phyloP scores from a whole-genome alignment of 2,329 filamentous ascomycete genomes.

The Cryoendolithus antarcticus region DNA sequence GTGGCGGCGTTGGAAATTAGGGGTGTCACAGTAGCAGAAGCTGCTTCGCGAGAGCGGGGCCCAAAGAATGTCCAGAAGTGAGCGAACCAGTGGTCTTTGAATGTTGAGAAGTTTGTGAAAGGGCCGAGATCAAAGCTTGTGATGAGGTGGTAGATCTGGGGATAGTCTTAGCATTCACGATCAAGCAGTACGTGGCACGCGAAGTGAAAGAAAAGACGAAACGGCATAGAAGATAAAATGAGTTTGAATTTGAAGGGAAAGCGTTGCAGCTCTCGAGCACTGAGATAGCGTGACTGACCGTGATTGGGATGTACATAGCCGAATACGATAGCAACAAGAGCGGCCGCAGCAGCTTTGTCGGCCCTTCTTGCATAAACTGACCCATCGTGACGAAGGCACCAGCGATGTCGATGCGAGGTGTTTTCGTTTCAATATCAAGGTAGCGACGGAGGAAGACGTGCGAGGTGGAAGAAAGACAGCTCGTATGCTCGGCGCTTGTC shows the following conservation, averaged over 20 bases:
- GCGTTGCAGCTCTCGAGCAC: no score
- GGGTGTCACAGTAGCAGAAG: slow-evolving; percentile 36
- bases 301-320: slow-evolving; percentile 38
- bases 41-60: slow-evolving; percentile 35
- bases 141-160: slow-evolving; percentile 27
- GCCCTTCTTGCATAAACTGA: slow-evolving; percentile 3
- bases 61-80: slow-evolving; percentile 48
- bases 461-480: no score
- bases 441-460: no score
- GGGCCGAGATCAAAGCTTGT: slow-evolving; percentile 12
- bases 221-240: no score
- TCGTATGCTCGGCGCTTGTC: no score
- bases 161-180: no score
- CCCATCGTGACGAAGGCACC: no score
- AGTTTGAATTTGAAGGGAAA: no score
- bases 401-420: no score
- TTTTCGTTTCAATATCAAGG: no score
- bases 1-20: slow-evolving; percentile 38
- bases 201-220: no score
- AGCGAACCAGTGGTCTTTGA: slow-evolving; percentile 44
- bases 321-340: slow-evolving; percentile 39
- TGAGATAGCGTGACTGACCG: slow-evolving; percentile 15
- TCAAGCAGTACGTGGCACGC: no score
- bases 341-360: slow-evolving; percentile 21
- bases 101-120: slow-evolving; percentile 15